Evolutionary conservation across 371 early-diverging fungal genomes (phyloP).

Genomic region (Globomyces sp.): DNA sequence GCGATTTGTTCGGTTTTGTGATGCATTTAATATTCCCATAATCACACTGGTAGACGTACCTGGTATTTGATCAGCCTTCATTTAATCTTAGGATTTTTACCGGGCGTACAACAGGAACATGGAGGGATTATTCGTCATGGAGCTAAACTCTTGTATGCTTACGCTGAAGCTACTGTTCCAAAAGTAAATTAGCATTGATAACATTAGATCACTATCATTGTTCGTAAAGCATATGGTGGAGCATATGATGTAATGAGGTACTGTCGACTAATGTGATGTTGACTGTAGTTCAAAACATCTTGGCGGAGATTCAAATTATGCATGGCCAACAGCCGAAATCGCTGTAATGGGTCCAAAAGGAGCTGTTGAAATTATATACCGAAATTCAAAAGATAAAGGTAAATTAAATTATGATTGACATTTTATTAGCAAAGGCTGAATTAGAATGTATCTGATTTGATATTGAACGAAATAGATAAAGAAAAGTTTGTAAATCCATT

Average conservation of each 20-base stretch:
- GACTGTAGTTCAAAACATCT: conserved; percentile 72
- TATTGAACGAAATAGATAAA: conserved; percentile 45
- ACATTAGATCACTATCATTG: conserved; percentile 77
- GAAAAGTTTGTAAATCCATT: conserved; percentile 93
- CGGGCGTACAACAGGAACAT: conserved; percentile 94
- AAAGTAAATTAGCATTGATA: conserved; percentile 45
- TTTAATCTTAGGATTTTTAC: conserved; percentile 73
- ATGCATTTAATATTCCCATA: conserved; percentile 93
- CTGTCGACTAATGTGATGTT: neutral
- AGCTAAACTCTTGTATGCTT: conserved; percentile 94
- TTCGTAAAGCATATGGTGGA: conserved; percentile 96
- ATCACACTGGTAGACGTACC: conserved; percentile 97
- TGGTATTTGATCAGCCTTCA: neutral
- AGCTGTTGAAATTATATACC: conserved; percentile 95
- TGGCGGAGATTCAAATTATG: conserved; percentile 90
- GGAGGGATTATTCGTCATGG: conserved; percentile 97
- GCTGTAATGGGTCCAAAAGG: conserved; percentile 98
- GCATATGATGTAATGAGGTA: conserved; percentile 95
- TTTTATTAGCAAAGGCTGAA: conserved; percentile 73
- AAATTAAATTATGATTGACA: conserved; percentile 10
- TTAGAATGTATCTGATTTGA: conserved; percentile 32
- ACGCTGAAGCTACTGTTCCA: conserved; percentile 96
- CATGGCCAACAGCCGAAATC: conserved; percentile 96
- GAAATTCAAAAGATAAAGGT: conserved; percentile 64
- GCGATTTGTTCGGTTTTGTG: conserved; percentile 94